Base-by-base conservation (phyloP, 495 filamentous ascomycete species). In the Schizothecium vesticola region DNA sequence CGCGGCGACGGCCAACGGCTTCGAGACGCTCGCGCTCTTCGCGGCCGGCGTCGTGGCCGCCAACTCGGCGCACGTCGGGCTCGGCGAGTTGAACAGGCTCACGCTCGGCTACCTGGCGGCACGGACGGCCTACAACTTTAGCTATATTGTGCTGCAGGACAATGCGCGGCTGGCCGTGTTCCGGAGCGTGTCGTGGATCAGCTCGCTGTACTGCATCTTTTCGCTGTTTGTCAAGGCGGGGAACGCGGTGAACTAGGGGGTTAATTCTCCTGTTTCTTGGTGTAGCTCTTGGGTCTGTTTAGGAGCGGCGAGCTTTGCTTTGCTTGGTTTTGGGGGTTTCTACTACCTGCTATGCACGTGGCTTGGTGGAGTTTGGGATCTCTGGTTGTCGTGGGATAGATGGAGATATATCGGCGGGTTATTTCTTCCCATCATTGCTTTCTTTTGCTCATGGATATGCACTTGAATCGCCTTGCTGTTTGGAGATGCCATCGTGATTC, bases 21-120 rank as follows among this genome's bases (percentile, higher is more conserved):
- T 84, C 64, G 84, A 87, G 73, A 83, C 81, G 22, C 70, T 87
- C 22, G 79, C 77, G 31, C 67, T 85, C 26, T 86, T 78, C 72
- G 83, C 84, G 0, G 81, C 83, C 0, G 81, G 74, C 51, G 80
- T 87, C 23, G 81, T 82, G 10, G 85, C 84, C 1, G 85, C 79
- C 12, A 87, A 86, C 65, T 67, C 68, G 2, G 79, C 83, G 0
- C 71, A 76, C 10, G 59, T 86, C 0, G 31, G 72, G 26, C 58
- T 69, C 7, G 63, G 23, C 0, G 75, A 67, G 57, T 63, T 85
- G 43, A 86, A 86, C 71, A 26, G 56, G 24, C 71, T 85, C 9
- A 72, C 79, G 33, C 58, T 81, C 9, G 72, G 70, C 10, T 85
- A 86, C 66, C 28, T 86, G 19, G 71, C 65, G 19, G 78, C 73